Base-by-base conservation (phyloP, 305 asterid species). In the Fraxinus angustifolia region DNA sequence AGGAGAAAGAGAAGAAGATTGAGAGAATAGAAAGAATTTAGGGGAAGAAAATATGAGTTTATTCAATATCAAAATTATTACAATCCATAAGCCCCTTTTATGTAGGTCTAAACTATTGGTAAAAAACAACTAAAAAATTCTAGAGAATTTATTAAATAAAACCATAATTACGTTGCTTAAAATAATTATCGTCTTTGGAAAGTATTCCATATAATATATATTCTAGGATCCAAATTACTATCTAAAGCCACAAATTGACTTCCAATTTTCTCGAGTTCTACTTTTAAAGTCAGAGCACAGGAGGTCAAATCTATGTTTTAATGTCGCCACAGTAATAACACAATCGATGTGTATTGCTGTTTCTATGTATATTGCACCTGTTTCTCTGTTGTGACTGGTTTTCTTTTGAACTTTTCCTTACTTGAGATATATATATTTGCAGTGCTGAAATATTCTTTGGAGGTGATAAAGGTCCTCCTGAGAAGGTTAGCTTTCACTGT, bases 361-460 rank as follows among this genome's bases (percentile, higher is more conserved):
- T 45, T 45, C 56, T 14, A 0, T 48, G 6, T 14, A 48, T 11
- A 28, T 60, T 74, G 56, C 53, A 72, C 3, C 17, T 35, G 7
- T 42, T 36, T 17, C 53, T 75, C 48, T 38, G 8, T 38, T 73
- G 78, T 38, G 78, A 60, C 78, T 23, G 72, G 58, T 56, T 31
- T 62, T 21, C 33, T 19, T 81, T 82, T 83, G 50, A 23, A 50
- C 81, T 17, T 33, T 62, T 48, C 60, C 82, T 84, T 45, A 80
- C 73, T 35, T 14, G 53, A 11, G 40, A 65, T 78, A 60, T 48
- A 75, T 82, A 50, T 72, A 65, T 84, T 87, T 88, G 91, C 97
- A 96, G 99, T 28, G 99, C 99, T 91, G 98, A 96, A 79, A 94
- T 94, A 70, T 81, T 94, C 84, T 84, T 90, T 14, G 99, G 99